Conservation (phyloP, 1,284 basidiomycete genomes). For the Vanrija humicola region DNA sequence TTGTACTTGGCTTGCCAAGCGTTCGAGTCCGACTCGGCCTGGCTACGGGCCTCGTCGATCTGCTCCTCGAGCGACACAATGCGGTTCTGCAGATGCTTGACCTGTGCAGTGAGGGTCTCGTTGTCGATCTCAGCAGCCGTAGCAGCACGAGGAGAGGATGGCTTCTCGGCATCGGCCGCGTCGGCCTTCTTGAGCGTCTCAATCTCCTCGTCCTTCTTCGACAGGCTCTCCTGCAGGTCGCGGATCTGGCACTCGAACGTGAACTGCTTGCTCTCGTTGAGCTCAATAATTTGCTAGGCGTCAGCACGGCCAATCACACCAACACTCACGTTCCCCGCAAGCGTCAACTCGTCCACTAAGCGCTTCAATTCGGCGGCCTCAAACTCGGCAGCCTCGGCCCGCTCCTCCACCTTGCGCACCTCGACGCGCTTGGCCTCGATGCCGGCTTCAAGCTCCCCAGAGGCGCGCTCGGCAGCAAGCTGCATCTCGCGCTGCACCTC, state of each 20-base stretch:
- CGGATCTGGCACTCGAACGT: constrained; percentile 69
- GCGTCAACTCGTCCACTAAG: constrained; percentile 43
- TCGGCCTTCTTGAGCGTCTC: constrained; percentile 5
- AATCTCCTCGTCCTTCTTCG: constrained; percentile 12
- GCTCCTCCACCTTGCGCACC: constrained; percentile 37
- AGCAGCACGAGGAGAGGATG: constrained; percentile 43
- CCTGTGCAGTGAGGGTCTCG: constrained; percentile 80
- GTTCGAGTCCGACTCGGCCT: constrained; percentile 69
- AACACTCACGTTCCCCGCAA: constrained; percentile 41
- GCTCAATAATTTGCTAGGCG: constrained; percentile 75
- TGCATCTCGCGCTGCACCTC: constrained; percentile 42
- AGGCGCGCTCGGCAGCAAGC: constrained; percentile 36
- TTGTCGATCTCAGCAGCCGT: constrained; percentile 86
- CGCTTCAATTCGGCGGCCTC: constrained; percentile 36
- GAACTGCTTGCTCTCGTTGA: constrained; percentile 78
- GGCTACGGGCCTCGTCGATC: constrained; percentile 69
- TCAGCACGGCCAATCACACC: not conserved
- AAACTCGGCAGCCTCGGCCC: constrained; percentile 37
- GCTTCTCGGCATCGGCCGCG: constrained; percentile 3
- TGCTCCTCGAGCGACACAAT: constrained; percentile 74
- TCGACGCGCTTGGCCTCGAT: constrained; percentile 46
- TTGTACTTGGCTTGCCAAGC: constrained; percentile 62
- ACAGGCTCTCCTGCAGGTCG: constrained; percentile 56
- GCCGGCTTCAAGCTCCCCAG: constrained; percentile 46
- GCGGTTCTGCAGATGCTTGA: constrained; percentile 76